Evolutionary conservation across 2,329 filamentous ascomycete species (phyloP).

Genomic region (Fusarium pseudoanthophilum): DNA sequence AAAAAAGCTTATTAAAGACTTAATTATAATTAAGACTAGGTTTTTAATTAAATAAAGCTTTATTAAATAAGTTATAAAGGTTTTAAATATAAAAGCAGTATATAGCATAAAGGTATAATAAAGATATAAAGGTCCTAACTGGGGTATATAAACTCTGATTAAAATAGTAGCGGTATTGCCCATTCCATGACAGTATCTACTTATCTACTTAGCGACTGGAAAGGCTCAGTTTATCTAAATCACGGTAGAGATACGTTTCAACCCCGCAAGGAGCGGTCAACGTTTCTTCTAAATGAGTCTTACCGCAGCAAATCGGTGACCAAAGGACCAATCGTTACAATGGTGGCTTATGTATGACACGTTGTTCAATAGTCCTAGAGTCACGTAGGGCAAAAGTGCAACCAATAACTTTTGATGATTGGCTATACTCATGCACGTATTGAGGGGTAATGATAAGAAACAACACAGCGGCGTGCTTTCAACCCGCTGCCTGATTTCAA

Average conservation of each 20-base stretch:
- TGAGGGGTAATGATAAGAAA: background rate
- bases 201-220: background rate
- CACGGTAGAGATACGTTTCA: fast-evolving
- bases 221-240: background rate
- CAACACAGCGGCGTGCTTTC: fast-evolving
- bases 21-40: no score
- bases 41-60: no score
- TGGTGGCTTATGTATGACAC: background rate
- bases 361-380: background rate
- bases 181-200: background rate
- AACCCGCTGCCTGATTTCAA: background rate
- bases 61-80: no score
- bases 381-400: background rate
- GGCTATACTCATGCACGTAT: background rate
- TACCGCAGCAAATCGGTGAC: background rate
- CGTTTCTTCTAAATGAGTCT: background rate
- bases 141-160: background rate
- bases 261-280: background rate
- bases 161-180: fast-evolving
- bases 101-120: no score
- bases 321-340: background rate
- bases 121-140: fast-evolving
- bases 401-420: background rate
- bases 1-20: no score
- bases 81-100: no score